Conservation (phyloP, 73 alveolate genomes). For the Durusdinium trenchii region DNA sequence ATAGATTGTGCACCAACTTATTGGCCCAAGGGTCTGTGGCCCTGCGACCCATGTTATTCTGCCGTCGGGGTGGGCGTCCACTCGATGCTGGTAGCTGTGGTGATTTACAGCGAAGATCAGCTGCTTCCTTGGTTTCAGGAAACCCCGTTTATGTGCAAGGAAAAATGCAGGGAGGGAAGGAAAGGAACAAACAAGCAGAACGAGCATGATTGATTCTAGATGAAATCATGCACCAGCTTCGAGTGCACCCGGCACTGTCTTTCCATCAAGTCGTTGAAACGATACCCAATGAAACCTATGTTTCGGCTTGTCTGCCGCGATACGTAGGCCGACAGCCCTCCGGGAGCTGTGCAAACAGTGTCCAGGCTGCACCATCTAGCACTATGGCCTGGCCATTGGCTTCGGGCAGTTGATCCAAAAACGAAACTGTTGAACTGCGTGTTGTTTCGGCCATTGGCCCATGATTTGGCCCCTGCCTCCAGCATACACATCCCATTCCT, state of each 20-base stretch:
- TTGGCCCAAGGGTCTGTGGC: background rate
- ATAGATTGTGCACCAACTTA: no score
- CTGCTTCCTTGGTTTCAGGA: slow-evolving; percentile 1
- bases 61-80: background rate
- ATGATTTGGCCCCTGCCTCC: no score
- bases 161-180: background rate
- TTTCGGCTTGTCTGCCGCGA: background rate
- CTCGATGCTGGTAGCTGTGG: background rate
- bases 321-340: slow-evolving; percentile 40
- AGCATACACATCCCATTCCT: no score
- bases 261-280: background rate
- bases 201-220: background rate
- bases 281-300: background rate
- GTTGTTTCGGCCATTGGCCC: no score
- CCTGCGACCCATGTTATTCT: background rate
- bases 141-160: background rate
- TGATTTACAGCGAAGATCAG: slow-evolving; percentile 1
- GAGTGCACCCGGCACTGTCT: background rate
- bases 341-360: background rate
- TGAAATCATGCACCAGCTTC: background rate
- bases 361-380: background rate
- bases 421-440: no score
- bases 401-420: no score
- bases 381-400: slow-evolving; percentile 4
- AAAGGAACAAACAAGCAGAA: background rate